phyloP scores from a whole-genome alignment of 2,329 filamentous ascomycete genomes.

The Penicillium sp. region DNA sequence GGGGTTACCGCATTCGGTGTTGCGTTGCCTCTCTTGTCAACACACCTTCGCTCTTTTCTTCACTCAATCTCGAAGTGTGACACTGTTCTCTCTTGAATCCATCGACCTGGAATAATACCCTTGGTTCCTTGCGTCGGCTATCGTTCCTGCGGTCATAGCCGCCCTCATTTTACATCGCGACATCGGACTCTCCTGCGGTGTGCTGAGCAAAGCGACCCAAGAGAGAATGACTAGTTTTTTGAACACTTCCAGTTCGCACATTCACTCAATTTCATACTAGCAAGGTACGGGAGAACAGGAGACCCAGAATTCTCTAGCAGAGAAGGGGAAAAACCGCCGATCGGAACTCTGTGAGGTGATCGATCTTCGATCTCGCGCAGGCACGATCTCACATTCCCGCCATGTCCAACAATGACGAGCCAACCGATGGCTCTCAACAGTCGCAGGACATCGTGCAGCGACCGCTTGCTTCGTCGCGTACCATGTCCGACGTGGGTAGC shows the following conservation, averaged over 20 bases:
- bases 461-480: conserved; percentile 27
- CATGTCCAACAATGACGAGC: conserved; percentile 22
- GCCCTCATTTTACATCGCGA: background rate
- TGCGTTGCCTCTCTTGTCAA: background rate
- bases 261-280: background rate
- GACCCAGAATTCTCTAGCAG: background rate
- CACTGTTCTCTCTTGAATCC: background rate
- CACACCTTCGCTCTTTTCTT: background rate
- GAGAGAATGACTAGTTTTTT: background rate
- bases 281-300: background rate
- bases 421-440: conserved; percentile 3
- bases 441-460: conserved; percentile 16
- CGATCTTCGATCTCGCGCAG: conserved; percentile 10
- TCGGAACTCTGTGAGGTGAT: background rate
- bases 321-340: background rate
- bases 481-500: conserved; percentile 29
- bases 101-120: background rate
- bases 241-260: background rate
- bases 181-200: background rate
- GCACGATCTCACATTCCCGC: conserved; percentile 18
- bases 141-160: background rate
- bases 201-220: background rate
- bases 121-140: background rate
- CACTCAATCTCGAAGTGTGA: background rate
- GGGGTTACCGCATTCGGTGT: conserved; percentile 4